Base-by-base conservation (phyloP, 306 rosid species). In the Urtica urens region DNA sequence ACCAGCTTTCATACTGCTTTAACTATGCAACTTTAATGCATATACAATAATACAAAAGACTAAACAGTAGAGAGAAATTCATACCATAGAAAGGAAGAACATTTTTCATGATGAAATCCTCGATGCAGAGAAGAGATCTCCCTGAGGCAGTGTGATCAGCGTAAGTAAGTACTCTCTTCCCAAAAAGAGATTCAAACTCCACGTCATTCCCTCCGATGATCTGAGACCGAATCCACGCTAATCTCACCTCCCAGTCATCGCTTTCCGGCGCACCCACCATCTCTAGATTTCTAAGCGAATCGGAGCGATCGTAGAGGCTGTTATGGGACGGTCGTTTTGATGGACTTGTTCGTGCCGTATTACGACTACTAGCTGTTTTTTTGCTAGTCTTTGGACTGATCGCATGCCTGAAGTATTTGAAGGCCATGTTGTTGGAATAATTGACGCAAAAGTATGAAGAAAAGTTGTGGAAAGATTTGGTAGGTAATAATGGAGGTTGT, bases 111-210 rank as follows among this genome's bases (percentile, higher is more conserved):
- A 87, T 76, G 50, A 76, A 80, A 30, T 65, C 54, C 71, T 87
- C 96, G 1, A 68, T 69, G 38, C 59, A 76, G 15, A 21, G 69
- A 53, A 83, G 93, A 50, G 81, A 73, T 8, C 88, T 78, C 6
- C 71, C 96, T 0, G 94, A 78, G 28, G 96, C 96, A 5, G 96
- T 87, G 69, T 80, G 86, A 72, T 87, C 96, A 34, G 94, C 88
- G 64, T 87, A 87, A 0, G 73, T 46, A 53, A 87, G 51, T 9
- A 50, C 31, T 65, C 86, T 39, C 50, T 50, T 74, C 35, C 94
- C 96, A 47, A 76, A 76, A 0, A 79, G 81, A 55, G 96, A 73
- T 8, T 69, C 55, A n/a, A 78, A 72, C 39, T 73, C 78, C 3
- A 33, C 71, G n/a, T n/a, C n/a, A 24, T 65, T 58, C 0, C 51